Base-by-base conservation (phyloP, 371 early-diverging fungal species). In the Rhizopus delemar region DNA sequence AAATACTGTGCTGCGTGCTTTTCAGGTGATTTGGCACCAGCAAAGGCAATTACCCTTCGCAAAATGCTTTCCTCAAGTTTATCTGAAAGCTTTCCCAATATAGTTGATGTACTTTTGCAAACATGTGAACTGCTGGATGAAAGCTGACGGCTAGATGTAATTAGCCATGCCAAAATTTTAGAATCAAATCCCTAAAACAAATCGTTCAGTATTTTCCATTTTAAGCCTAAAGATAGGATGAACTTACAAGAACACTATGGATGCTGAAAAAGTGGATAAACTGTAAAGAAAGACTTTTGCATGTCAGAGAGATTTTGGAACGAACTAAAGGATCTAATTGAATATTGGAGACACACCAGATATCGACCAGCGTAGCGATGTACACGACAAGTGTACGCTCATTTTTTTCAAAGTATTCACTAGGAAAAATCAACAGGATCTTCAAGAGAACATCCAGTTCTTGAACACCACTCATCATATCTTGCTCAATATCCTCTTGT, bases 361-460 rank as follows among this genome's bases (percentile, higher is more conserved):
- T 60, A 39, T 84, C 85, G n/a, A 79, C 33, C 12, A 80, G 55
- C 0, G 73, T 71, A 62, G 71, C 63, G 16, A 80, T 53, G 35
- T 66, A 57, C 33, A 84, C 36, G 8, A 70, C 56, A 8, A 74
- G 65, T 31, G 75, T 65, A 31, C 83, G 75, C 29, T 85, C 73
- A 13, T 59, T 61, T 59, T 77, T 80, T 51, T 74, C 75, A 59
- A 71, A 83, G 48, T 79, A 83, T 46, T 83, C 85, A 48, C 71
- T 69, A 1, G 85, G 85, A 54, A 85, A 77, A 3, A 83, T 61
- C 39, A 78, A 72, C 32, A 75, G 55, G 9, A 73, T 46, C 8
- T 68, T 66, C 41, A 78, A 9, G 4, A 65, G 53, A 2, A 41
- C 48, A 15, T 48, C 51, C 12, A 73, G 49, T 8, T 68, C 50